Evolutionary conservation across 2,329 filamentous ascomycete genomes (phyloP).

Genomic region (Fusarium sp.): DNA sequence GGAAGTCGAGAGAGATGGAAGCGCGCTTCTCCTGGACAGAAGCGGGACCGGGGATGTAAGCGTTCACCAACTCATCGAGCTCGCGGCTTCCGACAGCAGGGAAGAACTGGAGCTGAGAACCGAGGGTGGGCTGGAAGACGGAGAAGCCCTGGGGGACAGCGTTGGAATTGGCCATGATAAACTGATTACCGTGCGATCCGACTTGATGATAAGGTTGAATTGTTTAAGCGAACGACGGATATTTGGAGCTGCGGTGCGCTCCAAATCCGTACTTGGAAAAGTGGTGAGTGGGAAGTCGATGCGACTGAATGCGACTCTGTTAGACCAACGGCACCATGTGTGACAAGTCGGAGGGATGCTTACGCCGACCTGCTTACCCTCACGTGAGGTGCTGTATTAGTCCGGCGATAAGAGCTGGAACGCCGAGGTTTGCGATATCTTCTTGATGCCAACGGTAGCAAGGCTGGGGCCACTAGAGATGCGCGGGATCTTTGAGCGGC

Average conservation of each 20-base stretch:
- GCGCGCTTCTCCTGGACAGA: constrained; percentile 69
- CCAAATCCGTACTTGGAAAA: constrained; percentile 5
- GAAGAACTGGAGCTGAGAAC: constrained; percentile 71
- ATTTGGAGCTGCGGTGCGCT: constrained; percentile 12
- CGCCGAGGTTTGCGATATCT: constrained; percentile 4
- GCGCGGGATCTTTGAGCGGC: constrained; percentile 16
- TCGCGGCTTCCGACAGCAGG: constrained; percentile 72
- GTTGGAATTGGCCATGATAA: constrained; percentile 42
- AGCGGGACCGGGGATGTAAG: constrained; percentile 64
- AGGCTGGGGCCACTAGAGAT: constrained; percentile 11
- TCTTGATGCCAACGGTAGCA: constrained; percentile 12
- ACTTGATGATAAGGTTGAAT: constrained; percentile 22
- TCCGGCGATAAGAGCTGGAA: not conserved
- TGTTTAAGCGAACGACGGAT: constrained; percentile 1
- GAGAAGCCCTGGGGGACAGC: constrained; percentile 62
- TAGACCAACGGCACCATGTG: constrained; percentile 8
- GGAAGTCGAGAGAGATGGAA: constrained; percentile 68
- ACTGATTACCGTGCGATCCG: constrained; percentile 10
- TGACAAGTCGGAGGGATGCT: constrained; percentile 30
- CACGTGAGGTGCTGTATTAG: constrained; percentile 17
- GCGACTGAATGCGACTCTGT: constrained; percentile 11
- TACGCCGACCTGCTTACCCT: constrained; percentile 38
- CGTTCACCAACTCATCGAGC: constrained; percentile 68
- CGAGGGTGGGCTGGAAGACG: constrained; percentile 68
- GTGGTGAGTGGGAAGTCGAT: constrained; percentile 6